A percentile compares a stretch with the other conserved stretches of the same genome.
Evolutionary conservation across 2,329 filamentous ascomycete genomes (phyloP).

Genomic region (Neonectria punicea): DNA sequence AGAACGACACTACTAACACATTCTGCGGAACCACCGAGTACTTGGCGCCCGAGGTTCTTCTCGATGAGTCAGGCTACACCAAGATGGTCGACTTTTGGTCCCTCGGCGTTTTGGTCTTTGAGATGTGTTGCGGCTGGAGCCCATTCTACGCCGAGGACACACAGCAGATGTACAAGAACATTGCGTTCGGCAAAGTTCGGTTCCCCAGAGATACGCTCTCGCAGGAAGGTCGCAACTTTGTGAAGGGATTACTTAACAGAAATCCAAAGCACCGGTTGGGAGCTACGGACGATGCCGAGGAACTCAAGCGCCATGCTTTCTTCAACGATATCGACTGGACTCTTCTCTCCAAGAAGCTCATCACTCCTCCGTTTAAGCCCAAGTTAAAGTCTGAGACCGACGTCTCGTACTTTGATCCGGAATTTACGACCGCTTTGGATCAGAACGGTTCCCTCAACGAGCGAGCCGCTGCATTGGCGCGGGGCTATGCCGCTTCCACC

Average conservation of each 20-base stretch:
- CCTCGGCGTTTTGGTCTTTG: constrained; percentile 94
- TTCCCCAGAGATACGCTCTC: constrained; percentile 96
- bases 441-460: constrained; percentile 90
- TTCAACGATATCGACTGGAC: constrained; percentile 96
- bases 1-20: constrained; percentile 98
- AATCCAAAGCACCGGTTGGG: constrained; percentile 96
- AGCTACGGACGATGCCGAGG: constrained; percentile 89
- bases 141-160: constrained; percentile 99
- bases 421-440: constrained; percentile 95
- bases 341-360: constrained; percentile 86
- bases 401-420: constrained; percentile 97
- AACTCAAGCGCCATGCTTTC: constrained; percentile 94
- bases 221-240: constrained; percentile 95
- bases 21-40: constrained; percentile 99
- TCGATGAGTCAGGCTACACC: constrained; percentile 97
- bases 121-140: constrained; percentile 99
- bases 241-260: constrained; percentile 95
- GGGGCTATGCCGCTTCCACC: constrained; percentile 88
- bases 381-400: constrained; percentile 96
- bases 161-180: constrained; percentile 99
- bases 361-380: constrained; percentile 96
- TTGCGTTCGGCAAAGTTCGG: constrained; percentile 97
- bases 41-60: constrained; percentile 90
- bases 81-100: constrained; percentile 99
- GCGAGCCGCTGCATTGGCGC: constrained; percentile 85